Evolutionary conservation across 106 monocot species (phyloP).

Genomic region (Dactylorhiza incarnata): DNA sequence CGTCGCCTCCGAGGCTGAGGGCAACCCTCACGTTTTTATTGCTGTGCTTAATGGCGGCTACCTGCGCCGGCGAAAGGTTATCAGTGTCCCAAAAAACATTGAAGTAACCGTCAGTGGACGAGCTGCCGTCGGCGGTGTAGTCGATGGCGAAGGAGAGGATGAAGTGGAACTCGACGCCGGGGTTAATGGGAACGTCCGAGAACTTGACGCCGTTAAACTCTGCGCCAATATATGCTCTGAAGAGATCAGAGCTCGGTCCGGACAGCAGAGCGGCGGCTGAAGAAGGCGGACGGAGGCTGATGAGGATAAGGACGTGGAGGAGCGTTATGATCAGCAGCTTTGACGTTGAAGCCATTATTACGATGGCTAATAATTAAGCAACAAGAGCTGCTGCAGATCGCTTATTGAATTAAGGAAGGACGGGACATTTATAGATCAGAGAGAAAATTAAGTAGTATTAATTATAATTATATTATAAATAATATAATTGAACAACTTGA

Average conservation of each 20-base stretch:
- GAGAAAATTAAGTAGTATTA: too few relatives aligned
- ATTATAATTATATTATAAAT: too few relatives aligned
- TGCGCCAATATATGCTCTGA: constrained; percentile 47
- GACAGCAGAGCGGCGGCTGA: neutral
- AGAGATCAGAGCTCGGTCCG: constrained; percentile 5
- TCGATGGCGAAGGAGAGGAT: constrained; percentile 28
- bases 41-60: constrained; percentile 10
- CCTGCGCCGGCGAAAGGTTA: constrained; percentile 10
- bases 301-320: neutral
- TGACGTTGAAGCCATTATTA: too few relatives aligned
- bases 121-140: constrained; percentile 5
- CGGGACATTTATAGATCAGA: too few relatives aligned
- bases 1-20: constrained; percentile 16
- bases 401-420: too few relatives aligned
- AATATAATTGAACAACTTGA: too few relatives aligned
- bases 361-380: too few relatives aligned
- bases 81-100: constrained; percentile 20
- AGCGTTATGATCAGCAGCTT: too few relatives aligned
- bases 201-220: constrained; percentile 24
- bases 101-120: constrained; percentile 19
- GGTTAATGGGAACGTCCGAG: constrained; percentile 41
- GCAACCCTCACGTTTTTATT: constrained; percentile 18
- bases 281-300: neutral
- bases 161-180: constrained; percentile 20
- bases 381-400: too few relatives aligned